These are phyloP conservation scores for Catenaria anguillulae DNA, from an alignment of 371 early-diverging fungal genomes.

Conservation along the genomic window DNA sequence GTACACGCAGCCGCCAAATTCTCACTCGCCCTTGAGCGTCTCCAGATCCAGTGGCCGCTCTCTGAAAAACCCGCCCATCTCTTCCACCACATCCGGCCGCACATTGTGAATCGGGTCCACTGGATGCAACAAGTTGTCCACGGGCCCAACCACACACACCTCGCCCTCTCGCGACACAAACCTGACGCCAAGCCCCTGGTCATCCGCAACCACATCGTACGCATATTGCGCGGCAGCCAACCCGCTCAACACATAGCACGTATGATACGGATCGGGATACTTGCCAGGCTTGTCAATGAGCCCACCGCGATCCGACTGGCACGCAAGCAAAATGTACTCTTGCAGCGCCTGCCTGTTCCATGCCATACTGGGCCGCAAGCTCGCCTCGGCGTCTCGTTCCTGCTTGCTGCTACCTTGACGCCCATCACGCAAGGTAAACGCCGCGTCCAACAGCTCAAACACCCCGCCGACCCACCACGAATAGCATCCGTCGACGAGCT, in stretches of 20 bases:
- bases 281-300: slow-evolving; percentile 82
- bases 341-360: slow-evolving; percentile 48
- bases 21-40: no score
- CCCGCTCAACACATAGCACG: slow-evolving; percentile 82
- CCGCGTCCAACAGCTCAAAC: neutral
- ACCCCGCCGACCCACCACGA: slow-evolving; percentile 90
- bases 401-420: no score
- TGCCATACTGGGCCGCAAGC: neutral
- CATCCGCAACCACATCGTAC: slow-evolving; percentile 12
- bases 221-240: slow-evolving; percentile 47
- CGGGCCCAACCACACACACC: neutral
- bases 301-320: slow-evolving; percentile 69
- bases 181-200: no score
- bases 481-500: slow-evolving; percentile 96
- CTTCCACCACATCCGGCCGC: slow-evolving; percentile 11
- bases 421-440: no score
- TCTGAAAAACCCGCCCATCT: no score
- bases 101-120: slow-evolving; percentile 31
- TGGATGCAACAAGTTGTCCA: slow-evolving; percentile 9
- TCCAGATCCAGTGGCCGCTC: no score
- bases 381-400: no score
- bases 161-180: no score
- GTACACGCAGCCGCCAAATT: no score
- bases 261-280: slow-evolving; percentile 87
- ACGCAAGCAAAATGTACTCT: slow-evolving; percentile 70